Conservation (phyloP, 2,329 filamentous ascomycete species). For the Macrophomina pseudophaseolina region DNA sequence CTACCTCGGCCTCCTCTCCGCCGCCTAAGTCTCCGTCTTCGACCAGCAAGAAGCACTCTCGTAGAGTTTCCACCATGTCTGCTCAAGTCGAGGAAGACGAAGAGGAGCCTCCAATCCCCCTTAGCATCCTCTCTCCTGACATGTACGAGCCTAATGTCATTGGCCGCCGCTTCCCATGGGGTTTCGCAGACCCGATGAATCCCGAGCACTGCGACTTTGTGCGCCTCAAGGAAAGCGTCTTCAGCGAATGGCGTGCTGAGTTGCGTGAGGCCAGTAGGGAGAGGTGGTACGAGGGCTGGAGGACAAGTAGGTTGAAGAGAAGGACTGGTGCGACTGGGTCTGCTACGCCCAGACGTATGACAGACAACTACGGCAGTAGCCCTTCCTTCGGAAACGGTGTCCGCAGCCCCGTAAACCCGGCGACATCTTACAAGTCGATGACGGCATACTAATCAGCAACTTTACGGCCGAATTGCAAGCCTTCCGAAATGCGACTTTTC, state of each 20-base stretch:
- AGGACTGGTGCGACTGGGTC: background rate
- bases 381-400: background rate
- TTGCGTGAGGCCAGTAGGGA: slow-evolving; percentile 88
- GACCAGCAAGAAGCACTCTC: slow-evolving; percentile 39
- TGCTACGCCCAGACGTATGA: slow-evolving; percentile 10
- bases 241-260: slow-evolving; percentile 90
- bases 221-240: slow-evolving; percentile 87
- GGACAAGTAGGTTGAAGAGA: slow-evolving; percentile 62
- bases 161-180: slow-evolving; percentile 93
- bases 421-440: slow-evolving; percentile 6
- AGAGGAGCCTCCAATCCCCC: slow-evolving; percentile 73
- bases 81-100: slow-evolving; percentile 43
- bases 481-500: background rate
- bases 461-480: background rate
- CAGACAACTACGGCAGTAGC: slow-evolving; percentile 15
- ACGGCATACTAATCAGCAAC: slow-evolving; percentile 9
- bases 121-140: slow-evolving; percentile 94
- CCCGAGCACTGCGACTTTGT: slow-evolving; percentile 92
- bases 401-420: background rate
- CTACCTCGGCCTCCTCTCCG: slow-evolving; percentile 39
- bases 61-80: slow-evolving; percentile 48
- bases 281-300: slow-evolving; percentile 95
- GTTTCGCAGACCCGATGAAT: slow-evolving; percentile 93
- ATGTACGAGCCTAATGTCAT: slow-evolving; percentile 80
- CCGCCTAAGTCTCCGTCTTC: slow-evolving; percentile 41